Conservation (phyloP, 176 grass and related monocot genomes). For the Themeda triandra region DNA sequence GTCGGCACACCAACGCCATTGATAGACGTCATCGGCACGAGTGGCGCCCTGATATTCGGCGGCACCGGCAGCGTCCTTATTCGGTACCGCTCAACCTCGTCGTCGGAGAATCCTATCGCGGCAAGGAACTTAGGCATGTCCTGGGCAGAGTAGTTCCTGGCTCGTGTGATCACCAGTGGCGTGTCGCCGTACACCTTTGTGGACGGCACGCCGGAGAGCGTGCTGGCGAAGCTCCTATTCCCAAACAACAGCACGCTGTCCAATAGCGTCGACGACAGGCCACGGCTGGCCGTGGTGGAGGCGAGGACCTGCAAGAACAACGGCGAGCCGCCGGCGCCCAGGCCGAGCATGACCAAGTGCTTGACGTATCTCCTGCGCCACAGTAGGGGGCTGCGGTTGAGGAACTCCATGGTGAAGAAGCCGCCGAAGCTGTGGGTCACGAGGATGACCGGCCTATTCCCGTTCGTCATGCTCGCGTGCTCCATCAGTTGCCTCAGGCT, state of each 20-base stretch:
- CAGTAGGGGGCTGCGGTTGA: neutral
- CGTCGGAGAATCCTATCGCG: neutral
- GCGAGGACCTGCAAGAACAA: neutral
- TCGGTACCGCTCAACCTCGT: neutral
- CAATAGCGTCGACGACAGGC: neutral
- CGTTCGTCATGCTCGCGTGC: neutral
- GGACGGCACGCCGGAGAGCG: neutral
- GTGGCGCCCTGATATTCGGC: neutral
- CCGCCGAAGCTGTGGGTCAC: neutral
- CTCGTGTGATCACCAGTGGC: neutral
- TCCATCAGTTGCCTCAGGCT: neutral
- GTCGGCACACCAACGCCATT: neutral
- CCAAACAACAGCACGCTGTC: neutral
- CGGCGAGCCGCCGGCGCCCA: neutral
- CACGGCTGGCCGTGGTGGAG: neutral
- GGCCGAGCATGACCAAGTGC: constrained; percentile 7
- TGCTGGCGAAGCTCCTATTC: neutral
- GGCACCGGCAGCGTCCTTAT: neutral
- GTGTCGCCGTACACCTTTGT: neutral
- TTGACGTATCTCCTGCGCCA: constrained; percentile 9
- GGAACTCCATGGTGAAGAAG: neutral
- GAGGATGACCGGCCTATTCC: neutral
- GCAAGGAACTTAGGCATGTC: neutral
- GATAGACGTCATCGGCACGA: neutral
- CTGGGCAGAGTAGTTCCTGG: neutral